phyloP scores from a whole-genome alignment of 2,329 filamentous ascomycete genomes.

The Sporothrix sp. region DNA sequence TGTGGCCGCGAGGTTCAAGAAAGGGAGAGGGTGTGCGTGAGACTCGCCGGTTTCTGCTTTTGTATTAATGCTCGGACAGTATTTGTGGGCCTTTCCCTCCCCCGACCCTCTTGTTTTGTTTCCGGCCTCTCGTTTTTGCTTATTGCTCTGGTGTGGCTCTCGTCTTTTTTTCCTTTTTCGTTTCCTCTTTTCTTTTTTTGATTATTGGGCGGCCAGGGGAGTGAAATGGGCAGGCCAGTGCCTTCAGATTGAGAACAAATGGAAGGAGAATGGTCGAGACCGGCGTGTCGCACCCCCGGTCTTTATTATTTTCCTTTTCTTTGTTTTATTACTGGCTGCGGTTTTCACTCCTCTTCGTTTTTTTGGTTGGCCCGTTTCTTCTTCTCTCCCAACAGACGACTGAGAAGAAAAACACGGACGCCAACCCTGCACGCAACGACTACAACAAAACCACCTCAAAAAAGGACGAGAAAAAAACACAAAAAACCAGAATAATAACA shows the following conservation, averaged over 20 bases:
- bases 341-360: conserved; percentile 7
- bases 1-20: too few relatives aligned
- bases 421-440: background rate
- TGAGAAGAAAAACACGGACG: background rate
- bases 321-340: background rate
- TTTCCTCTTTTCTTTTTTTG: conserved; percentile 6
- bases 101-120: background rate
- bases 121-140: too few relatives aligned
- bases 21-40: too few relatives aligned
- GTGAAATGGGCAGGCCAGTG: conserved; percentile 1
- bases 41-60: conserved; percentile 7
- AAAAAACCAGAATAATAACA: conserved; percentile 10
- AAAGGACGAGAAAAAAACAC: conserved; percentile 8
- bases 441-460: background rate
- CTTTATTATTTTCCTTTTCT: background rate
- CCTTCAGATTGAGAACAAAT: background rate
- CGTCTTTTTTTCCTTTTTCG: conserved; percentile 8
- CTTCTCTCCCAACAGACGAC: background rate
- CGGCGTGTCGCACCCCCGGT: too few relatives aligned
- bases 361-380: background rate
- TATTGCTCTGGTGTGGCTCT: conserved; percentile 13
- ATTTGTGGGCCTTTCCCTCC: background rate
- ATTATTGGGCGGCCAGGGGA: conserved; percentile 11
- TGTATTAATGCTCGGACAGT: background rate
- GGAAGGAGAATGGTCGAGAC: background rate